Conservation (phyloP, 345 rosid species). For the Gossypium sturtianum region DNA sequence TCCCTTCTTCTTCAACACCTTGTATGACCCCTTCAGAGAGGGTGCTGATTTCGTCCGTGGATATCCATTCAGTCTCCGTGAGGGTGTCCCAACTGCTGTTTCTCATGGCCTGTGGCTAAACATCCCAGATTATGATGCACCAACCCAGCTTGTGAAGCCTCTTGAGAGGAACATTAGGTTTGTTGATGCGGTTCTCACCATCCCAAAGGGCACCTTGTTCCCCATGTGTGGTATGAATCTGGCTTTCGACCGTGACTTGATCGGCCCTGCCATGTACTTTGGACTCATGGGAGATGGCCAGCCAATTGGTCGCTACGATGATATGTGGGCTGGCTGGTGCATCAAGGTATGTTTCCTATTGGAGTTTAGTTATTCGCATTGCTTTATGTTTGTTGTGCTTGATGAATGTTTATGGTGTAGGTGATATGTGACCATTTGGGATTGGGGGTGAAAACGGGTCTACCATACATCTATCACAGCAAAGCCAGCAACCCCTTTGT, state of each 20-base stretch:
- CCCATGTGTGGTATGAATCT: conserved; percentile 99
- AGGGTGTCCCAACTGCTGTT: conserved; percentile 92
- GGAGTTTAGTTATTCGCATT: not conserved
- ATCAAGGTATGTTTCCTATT: conserved; percentile 4
- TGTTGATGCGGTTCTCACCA: conserved; percentile 90
- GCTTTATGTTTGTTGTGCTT: not conserved
- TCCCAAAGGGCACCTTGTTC: conserved; percentile 91
- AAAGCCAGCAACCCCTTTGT: conserved; percentile 35
- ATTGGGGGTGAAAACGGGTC: conserved; percentile 29
- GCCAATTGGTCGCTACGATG: conserved; percentile 91
- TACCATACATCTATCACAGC: conserved; percentile 32
- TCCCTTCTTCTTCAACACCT: conserved; percentile 92
- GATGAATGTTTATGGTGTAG: conserved; percentile 7
- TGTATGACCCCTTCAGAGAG: conserved; percentile 81
- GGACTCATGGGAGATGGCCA: conserved; percentile 99
- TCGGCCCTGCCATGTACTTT: conserved; percentile 97
- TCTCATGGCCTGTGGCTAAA: conserved; percentile 99
- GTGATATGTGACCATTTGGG: conserved; percentile 32
- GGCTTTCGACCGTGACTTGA: conserved; percentile 84
- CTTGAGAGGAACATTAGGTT: conserved; percentile 84
- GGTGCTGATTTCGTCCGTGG: conserved; percentile 98
- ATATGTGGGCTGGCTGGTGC: conserved; percentile 99
- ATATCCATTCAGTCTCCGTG: conserved; percentile 90
- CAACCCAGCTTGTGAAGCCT: conserved; percentile 97
- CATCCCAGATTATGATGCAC: conserved; percentile 98